Base-by-base conservation (phyloP, 805 yeast genomes). In the Lipomyces chichibuensis region DNA sequence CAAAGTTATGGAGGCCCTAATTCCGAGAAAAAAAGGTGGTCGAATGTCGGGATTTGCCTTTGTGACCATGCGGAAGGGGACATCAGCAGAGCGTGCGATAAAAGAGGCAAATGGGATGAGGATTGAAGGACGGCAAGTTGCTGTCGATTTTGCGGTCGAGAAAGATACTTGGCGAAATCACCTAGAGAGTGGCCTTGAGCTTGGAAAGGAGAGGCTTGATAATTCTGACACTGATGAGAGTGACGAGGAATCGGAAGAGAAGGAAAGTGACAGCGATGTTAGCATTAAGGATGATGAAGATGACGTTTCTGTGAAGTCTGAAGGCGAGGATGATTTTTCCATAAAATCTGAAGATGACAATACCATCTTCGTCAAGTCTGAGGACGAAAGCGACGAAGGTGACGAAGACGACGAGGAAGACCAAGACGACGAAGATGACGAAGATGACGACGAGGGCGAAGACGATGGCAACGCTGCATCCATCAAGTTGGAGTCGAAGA, bases 11-110 rank as follows among this genome's bases (percentile, higher is more conserved):
- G 97, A 92, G 75, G 96, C 94, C 0, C 86, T 87, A 72, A 91
- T 95, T 72, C 99, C 99, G 58, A 86, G 91, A 74, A 91, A 90
- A 75, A 83, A 85, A 59, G 96, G 92, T 60, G 97, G 97, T 17
- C 88, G 85, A 76, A 90, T 95, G 95, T 81, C 89, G 67, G 99
- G 99, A 11, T 95, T 94, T 84, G 99, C 92, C 0, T 95, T 95
- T 77, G 92, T 95, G 9, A 89, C 95, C 0, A 90, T 95, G 97
- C 87, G 87, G 75, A 91, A 89, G 74, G 83, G 87, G 69, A 79
- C 85, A 35, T 86, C 88, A 69, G 98, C 99, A 60, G 88, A 86
- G 72, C 83, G 81, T 65, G 98, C 97, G 0, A 87, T 93, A 46
- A 90, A 90, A 73, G 92, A 84, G 43, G 82, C 87, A 27, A 84